These are phyloP conservation scores for Serendipita sp. DNA, from an alignment of 1,284 basidiomycete species.

Conservation along the genomic window DNA sequence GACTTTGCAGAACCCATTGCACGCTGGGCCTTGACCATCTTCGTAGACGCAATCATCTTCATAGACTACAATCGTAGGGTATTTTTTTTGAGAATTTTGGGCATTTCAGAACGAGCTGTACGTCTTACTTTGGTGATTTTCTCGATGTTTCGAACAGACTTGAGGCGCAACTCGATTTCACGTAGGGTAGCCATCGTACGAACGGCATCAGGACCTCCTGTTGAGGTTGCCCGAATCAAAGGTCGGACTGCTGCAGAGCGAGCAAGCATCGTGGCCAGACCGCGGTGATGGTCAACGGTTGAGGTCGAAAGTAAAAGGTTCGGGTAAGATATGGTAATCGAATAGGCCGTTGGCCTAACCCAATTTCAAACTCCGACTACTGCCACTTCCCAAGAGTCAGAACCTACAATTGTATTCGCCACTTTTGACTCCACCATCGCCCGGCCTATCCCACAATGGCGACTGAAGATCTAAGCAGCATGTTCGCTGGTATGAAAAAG, in stretches of 20 bases:
- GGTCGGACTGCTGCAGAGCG: conserved; percentile 35
- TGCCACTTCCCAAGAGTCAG: conserved; percentile 12
- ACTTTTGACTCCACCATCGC: neutral
- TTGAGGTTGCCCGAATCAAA: conserved; percentile 38
- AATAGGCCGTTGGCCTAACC: conserved; percentile 17
- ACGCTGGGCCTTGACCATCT: conserved; percentile 87
- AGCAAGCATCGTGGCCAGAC: conserved; percentile 32
- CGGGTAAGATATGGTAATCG: conserved; percentile 9
- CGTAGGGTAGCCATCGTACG: conserved; percentile 93
- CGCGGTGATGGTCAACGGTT: neutral
- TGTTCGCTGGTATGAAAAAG: conserved; percentile 67
- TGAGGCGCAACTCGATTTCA: conserved; percentile 92
- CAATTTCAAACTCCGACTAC: conserved; percentile 15
- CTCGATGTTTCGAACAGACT: conserved; percentile 96
- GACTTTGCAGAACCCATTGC: conserved; percentile 90
- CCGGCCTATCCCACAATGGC: conserved; percentile 25
- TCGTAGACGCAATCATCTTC: conserved; percentile 99
- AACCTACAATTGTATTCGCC: neutral
- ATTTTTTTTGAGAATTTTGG: neutral
- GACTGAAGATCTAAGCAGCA: conserved; percentile 65
- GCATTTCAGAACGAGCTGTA: neutral
- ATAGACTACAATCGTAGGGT: conserved; percentile 57
- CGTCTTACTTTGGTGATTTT: conserved; percentile 92
- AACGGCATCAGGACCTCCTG: conserved; percentile 50
- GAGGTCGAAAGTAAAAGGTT: conserved; percentile 8